Evolutionary conservation across 257 asterid species (phyloP).

Genomic region (Leonotis leonurus): DNA sequence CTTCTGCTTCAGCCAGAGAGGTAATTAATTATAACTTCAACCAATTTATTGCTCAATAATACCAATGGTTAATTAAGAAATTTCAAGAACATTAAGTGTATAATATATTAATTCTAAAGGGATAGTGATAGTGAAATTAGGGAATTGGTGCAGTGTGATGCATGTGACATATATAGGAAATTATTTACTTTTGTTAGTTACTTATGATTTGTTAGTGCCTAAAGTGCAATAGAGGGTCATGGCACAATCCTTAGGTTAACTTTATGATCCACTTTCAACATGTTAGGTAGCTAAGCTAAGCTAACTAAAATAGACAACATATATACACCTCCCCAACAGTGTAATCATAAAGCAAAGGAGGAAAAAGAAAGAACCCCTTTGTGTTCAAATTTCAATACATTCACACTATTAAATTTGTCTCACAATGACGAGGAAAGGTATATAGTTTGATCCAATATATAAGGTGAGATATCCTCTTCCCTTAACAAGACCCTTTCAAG

Average conservation of each 20-base stretch:
- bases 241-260: conserved; percentile 5
- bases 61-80: no score
- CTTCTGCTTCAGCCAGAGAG: conserved; percentile 78
- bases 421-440: no score
- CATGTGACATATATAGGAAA: not conserved
- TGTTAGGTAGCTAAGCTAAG: conserved; percentile 35
- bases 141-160: not conserved
- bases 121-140: not conserved
- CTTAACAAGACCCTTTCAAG: no score
- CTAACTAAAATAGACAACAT: conserved; percentile 27
- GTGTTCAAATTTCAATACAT: no score
- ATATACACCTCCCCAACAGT: not conserved
- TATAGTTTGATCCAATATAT: no score
- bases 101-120: no score
- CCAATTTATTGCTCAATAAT: not conserved
- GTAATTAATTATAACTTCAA: conserved; percentile 11
- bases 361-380: no score
- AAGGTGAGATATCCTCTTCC: no score
- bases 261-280: conserved; percentile 8
- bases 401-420: no score
- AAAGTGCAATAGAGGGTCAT: conserved; percentile 11
- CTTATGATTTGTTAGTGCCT: not conserved
- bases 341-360: not conserved
- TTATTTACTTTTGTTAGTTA: not conserved
- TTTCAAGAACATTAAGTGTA: not conserved